phyloP scores from a whole-genome alignment of 2,329 filamentous ascomycete species.

The Ploettnerulaceae sp. region DNA sequence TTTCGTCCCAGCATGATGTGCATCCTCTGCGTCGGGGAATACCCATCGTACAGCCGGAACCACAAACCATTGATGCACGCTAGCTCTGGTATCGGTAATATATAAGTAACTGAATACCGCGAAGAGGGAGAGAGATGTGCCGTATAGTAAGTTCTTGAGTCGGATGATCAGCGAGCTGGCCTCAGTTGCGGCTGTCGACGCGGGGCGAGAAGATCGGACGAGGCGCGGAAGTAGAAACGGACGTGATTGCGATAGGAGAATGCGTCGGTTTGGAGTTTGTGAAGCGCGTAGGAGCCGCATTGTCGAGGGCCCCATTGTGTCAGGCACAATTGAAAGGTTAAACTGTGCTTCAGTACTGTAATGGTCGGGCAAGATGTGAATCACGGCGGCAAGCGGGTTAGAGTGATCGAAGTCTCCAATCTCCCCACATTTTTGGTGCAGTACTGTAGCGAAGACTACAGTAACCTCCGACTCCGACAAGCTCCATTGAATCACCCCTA shows the following conservation, averaged over 20 bases:
- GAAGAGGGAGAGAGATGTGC: conserved; percentile 48
- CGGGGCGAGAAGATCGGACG: conserved; percentile 16
- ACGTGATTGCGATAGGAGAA: conserved; percentile 14
- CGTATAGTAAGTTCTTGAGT: conserved; percentile 46
- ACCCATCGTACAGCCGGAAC: conserved; percentile 61
- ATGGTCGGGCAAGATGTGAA: too few species aligned
- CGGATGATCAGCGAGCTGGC: conserved; percentile 38
- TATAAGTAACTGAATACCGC: conserved; percentile 56
- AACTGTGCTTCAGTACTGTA: too few species aligned
- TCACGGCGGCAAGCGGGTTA: too few species aligned
- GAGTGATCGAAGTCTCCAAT: too few species aligned
- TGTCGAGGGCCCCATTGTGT: conserved; percentile 20
- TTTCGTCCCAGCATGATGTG: conserved; percentile 75
- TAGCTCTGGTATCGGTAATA: conserved; percentile 69
- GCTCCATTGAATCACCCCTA: too few species aligned
- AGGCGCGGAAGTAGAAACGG: conserved; percentile 14
- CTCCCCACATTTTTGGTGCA: too few species aligned
- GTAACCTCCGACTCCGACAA: too few species aligned
- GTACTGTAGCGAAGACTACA: too few species aligned
- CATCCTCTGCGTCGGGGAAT: conserved; percentile 78
- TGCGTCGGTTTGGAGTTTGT: conserved; percentile 8
- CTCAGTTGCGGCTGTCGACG: conserved; percentile 26
- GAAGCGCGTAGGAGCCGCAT: conserved; percentile 19
- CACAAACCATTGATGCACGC: conserved; percentile 61
- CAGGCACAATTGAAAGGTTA: conserved; percentile 1